phyloP scores from a whole-genome alignment of 2,329 filamentous ascomycete genomes.

The Arthrinium puccinioides region DNA sequence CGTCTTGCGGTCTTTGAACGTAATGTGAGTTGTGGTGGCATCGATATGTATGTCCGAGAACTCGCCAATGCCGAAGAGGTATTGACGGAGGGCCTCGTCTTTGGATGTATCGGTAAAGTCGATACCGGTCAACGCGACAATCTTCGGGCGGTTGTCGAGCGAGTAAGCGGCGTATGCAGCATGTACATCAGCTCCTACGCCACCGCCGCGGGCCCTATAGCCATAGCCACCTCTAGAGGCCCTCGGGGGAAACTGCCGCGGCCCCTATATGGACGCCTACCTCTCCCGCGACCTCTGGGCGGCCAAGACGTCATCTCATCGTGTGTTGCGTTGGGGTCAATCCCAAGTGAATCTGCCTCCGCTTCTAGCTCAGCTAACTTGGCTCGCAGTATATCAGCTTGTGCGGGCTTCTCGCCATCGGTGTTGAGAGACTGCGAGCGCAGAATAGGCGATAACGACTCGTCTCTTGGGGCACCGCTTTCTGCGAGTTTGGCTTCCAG shows the following conservation, averaged over 20 bases:
- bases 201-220: constrained; percentile 36
- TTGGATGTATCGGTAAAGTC: constrained; percentile 55
- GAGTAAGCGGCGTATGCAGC: constrained; percentile 56
- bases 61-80: constrained; percentile 59
- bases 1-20: constrained; percentile 61
- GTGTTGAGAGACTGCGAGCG: constrained; percentile 7
- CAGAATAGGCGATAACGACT: constrained; percentile 11
- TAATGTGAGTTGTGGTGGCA: constrained; percentile 42
- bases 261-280: constrained; percentile 29
- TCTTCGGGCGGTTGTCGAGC: constrained; percentile 69
- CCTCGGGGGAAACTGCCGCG: constrained; percentile 28
- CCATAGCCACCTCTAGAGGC: constrained; percentile 33
- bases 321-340: constrained; percentile 49
- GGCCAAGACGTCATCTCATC: constrained; percentile 32
- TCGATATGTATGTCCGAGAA: constrained; percentile 50
- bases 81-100: constrained; percentile 64
- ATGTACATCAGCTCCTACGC: constrained; percentile 25
- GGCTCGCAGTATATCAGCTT: constrained; percentile 60
- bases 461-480: constrained; percentile 29
- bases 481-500: constrained; percentile 55
- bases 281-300: constrained; percentile 28
- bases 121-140: constrained; percentile 55
- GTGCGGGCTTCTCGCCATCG: constrained; percentile 23
- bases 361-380: constrained; percentile 67
- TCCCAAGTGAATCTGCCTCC: constrained; percentile 62